These are phyloP conservation scores for Melastoma malabathricum DNA, from an alignment of 345 rosid genomes.

Conservation along the genomic window DNA sequence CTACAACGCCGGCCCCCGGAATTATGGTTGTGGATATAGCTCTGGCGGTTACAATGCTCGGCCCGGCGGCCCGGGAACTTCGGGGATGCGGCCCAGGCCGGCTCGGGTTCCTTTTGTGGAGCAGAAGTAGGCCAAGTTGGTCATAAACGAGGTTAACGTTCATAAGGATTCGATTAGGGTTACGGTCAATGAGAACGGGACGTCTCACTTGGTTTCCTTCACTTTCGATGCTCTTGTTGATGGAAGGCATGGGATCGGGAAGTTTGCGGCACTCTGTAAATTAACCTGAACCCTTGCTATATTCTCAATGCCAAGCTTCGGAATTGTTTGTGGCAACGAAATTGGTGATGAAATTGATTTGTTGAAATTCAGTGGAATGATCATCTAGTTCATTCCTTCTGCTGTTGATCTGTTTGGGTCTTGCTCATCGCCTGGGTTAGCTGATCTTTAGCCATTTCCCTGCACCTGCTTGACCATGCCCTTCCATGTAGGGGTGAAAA, in stretches of 20 bases:
- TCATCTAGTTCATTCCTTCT: no score
- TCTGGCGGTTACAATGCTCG: no score
- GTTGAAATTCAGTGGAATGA: no score
- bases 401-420: no score
- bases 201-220: slow-evolving; percentile 25
- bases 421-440: no score
- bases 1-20: not conserved
- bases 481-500: no score
- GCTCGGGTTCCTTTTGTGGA: slow-evolving; percentile 20
- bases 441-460: no score
- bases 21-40: no score
- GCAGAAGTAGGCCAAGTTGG: slow-evolving; percentile 25
- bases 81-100: not conserved
- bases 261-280: not conserved
- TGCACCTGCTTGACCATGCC: no score
- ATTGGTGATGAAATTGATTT: no score
- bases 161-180: slow-evolving; percentile 24
- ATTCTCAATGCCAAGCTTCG: no score
- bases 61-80: not conserved
- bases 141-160: slow-evolving; percentile 31
- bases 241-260: slow-evolving; percentile 20
- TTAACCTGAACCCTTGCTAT: not conserved
- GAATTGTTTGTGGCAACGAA: no score
- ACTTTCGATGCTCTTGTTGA: slow-evolving; percentile 38
- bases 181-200: slow-evolving; percentile 18